Percentiles rank a stretch among this genome's conserved stretches.
These are phyloP conservation scores for Penicillium sp. DNA, from an alignment of 2,329 filamentous ascomycete genomes.

Conservation along the genomic window DNA sequence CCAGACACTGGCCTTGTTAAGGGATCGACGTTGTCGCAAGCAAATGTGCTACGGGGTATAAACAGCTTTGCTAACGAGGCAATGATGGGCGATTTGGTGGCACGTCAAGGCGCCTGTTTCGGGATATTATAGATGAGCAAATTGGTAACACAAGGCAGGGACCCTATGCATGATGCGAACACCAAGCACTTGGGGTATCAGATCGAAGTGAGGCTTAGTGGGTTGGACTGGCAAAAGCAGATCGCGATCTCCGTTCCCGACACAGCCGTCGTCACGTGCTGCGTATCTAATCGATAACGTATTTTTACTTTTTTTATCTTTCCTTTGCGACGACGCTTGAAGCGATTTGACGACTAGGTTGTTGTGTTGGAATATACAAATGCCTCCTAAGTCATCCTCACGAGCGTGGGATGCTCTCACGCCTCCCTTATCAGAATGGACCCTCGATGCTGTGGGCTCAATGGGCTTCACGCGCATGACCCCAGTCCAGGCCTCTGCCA, in stretches of 20 bases:
- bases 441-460: conserved; percentile 73
- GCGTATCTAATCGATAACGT: conserved; percentile 36
- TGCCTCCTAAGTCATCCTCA: conserved; percentile 47
- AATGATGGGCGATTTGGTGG: conserved; percentile 35
- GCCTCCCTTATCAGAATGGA: conserved; percentile 73
- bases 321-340: conserved; percentile 13
- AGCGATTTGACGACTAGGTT: conserved; percentile 1
- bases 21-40: conserved; percentile 19
- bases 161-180: conserved; percentile 8
- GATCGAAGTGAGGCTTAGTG: conserved; percentile 9
- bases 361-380: conserved; percentile 11
- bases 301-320: conserved; percentile 28
- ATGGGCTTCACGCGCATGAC: conserved; percentile 89
- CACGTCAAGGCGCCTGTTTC: conserved; percentile 8
- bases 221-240: conserved; percentile 15
- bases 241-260: conserved; percentile 17
- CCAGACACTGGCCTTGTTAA: conserved; percentile 26
- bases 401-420: conserved; percentile 66
- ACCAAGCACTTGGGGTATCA: not conserved
- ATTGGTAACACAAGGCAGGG: not conserved
- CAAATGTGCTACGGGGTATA: conserved; percentile 23
- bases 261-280: conserved; percentile 27
- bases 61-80: conserved; percentile 25
- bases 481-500: conserved; percentile 87
- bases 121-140: conserved; percentile 1